A percentile compares a stretch with the other conserved stretches of the same genome.
These are phyloP conservation scores for Imleria badia DNA, from an alignment of 768 basidiomycete species.

Conservation along the genomic window DNA sequence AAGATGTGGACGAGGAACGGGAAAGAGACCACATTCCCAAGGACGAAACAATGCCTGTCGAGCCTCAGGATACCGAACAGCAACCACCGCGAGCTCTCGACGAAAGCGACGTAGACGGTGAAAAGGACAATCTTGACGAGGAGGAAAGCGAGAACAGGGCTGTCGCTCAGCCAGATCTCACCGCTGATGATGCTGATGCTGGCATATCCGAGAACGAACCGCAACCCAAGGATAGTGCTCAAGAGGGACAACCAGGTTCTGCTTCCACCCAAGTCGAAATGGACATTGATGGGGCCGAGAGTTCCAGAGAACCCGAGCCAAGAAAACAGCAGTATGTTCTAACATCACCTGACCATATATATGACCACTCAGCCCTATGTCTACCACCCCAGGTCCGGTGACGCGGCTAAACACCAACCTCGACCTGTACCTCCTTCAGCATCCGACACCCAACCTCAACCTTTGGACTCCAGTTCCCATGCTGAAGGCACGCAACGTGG, in stretches of 20 bases:
- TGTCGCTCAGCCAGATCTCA: slow-evolving; percentile 39
- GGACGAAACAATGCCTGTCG: slow-evolving; percentile 26
- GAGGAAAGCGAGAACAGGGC: slow-evolving; percentile 26
- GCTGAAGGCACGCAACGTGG: slow-evolving; percentile 48
- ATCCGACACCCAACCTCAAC: slow-evolving; percentile 5
- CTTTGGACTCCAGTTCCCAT: slow-evolving; percentile 33
- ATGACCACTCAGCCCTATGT: not conserved
- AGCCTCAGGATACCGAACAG: slow-evolving; percentile 22
- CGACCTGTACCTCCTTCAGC: not conserved
- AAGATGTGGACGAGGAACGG: slow-evolving; percentile 12
- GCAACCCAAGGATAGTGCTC: slow-evolving; percentile 17
- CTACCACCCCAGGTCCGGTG: slow-evolving; percentile 8
- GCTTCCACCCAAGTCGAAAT: slow-evolving; percentile 15
- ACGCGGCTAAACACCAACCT: slow-evolving; percentile 9
- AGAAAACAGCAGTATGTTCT: slow-evolving; percentile 16
- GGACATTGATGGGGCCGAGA: slow-evolving; percentile 19
- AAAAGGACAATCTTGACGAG: slow-evolving; percentile 33
- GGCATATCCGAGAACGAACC: slow-evolving; percentile 17
- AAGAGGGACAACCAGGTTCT: slow-evolving; percentile 22
- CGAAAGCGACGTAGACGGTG: slow-evolving; percentile 12
- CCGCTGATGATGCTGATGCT: slow-evolving; percentile 24
- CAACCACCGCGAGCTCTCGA: slow-evolving; percentile 19
- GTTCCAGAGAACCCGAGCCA: slow-evolving; percentile 22
- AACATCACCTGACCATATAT: not conserved
- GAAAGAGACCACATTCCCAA: slow-evolving; percentile 7